A percentile compares a stretch with the other conserved stretches of the same genome.
These are phyloP conservation scores for Coniosporium tulheliwenetii DNA, from an alignment of 2,329 filamentous ascomycete genomes.

Conservation along the genomic window DNA sequence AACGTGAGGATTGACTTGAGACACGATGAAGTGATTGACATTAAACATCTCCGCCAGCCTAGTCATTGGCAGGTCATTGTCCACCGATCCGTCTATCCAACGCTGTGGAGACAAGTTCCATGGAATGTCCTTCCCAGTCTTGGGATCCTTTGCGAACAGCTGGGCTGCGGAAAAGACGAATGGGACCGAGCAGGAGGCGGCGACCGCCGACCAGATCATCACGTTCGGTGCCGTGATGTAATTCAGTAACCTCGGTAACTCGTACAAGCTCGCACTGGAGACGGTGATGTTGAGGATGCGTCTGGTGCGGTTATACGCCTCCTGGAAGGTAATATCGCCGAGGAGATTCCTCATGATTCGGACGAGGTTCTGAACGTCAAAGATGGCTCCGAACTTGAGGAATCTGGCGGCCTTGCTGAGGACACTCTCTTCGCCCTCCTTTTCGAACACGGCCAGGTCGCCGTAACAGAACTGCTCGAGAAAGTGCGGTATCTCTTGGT, in stretches of 20 bases:
- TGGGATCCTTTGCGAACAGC: constrained; percentile 69
- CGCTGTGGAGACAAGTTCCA: constrained; percentile 78
- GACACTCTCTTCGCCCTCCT: constrained; percentile 42
- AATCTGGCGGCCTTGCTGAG: constrained; percentile 56
- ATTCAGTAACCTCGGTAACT: constrained; percentile 74
- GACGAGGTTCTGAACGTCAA: constrained; percentile 68
- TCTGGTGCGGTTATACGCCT: constrained; percentile 87
- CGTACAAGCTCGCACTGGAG: constrained; percentile 73
- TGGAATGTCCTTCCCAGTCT: constrained; percentile 58
- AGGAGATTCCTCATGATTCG: constrained; percentile 68
- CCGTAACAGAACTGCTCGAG: constrained; percentile 59
- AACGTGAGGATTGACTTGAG: constrained; percentile 90
- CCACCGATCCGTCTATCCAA: constrained; percentile 90
- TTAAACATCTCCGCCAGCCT: constrained; percentile 90
- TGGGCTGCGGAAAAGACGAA: constrained; percentile 68
- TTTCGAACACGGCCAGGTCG: constrained; percentile 67
- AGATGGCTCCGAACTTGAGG: constrained; percentile 68
- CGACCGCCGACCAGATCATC: constrained; percentile 90
- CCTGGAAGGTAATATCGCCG: constrained; percentile 85
- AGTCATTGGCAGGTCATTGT: constrained; percentile 86
- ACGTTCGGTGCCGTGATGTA: constrained; percentile 90
- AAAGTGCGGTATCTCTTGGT: constrained; percentile 59
- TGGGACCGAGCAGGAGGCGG: constrained; percentile 88
- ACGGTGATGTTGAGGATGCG: constrained; percentile 90
- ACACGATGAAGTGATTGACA: constrained; percentile 95